These are phyloP conservation scores for Cyclaneusma minus DNA, from an alignment of 2,329 filamentous ascomycete species.

Conservation along the genomic window DNA sequence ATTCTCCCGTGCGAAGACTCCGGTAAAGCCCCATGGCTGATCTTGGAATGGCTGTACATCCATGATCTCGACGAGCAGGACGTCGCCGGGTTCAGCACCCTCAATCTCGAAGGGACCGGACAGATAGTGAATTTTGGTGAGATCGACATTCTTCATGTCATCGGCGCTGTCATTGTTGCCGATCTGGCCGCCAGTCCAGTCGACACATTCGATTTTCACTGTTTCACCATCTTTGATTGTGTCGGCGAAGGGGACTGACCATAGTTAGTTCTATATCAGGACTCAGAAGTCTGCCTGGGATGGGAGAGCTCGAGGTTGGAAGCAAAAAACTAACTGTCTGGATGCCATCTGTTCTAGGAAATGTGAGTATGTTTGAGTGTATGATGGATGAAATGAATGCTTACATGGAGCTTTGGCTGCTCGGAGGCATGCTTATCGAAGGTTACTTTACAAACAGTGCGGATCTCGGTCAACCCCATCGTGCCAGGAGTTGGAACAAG, in stretches of 20 bases:
- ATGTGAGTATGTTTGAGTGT: slow-evolving; percentile 7
- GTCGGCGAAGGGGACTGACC: slow-evolving; percentile 55
- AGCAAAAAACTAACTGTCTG: slow-evolving; percentile 48
- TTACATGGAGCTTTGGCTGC: slow-evolving; percentile 55
- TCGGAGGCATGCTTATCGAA: slow-evolving; percentile 56
- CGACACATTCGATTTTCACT: slow-evolving; percentile 75
- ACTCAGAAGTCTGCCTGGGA: no score
- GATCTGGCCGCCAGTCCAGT: slow-evolving; percentile 63
- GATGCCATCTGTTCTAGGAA: slow-evolving; percentile 79
- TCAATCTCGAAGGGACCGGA: slow-evolving; percentile 82
- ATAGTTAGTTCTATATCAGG: not conserved
- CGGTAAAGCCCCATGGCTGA: slow-evolving; percentile 81
- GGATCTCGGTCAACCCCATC: slow-evolving; percentile 42
- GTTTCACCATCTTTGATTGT: slow-evolving; percentile 71
- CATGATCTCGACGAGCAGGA: slow-evolving; percentile 78
- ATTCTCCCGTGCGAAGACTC: slow-evolving; percentile 64
- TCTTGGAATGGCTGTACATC: slow-evolving; percentile 82
- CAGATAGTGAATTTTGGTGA: slow-evolving; percentile 76
- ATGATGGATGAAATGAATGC: slow-evolving; percentile 16
- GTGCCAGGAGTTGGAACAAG: no score
- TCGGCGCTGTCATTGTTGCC: slow-evolving; percentile 82
- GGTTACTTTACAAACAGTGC: slow-evolving; percentile 59
- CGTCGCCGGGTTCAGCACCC: slow-evolving; percentile 68
- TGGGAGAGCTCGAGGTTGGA: no score
- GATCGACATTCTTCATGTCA: slow-evolving; percentile 69